Evolutionary conservation across 306 rosid species (phyloP), one percentile per base, ranked within the genome.

Genomic region (Adenanthera pavonina): DNA sequence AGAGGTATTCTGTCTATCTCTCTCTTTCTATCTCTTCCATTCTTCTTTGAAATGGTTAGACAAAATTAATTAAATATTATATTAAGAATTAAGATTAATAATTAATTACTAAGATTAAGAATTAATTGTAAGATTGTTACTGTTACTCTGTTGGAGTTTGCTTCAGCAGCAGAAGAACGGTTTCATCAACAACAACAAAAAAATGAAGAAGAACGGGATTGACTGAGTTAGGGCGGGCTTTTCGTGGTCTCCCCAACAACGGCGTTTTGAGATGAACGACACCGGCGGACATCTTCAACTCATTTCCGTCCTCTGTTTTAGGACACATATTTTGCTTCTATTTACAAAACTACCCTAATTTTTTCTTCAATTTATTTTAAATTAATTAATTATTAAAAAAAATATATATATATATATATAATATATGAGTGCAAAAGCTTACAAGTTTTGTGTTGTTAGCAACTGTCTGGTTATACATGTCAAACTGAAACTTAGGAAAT

Each of bases 161-260:
- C 69, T 38, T 33, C 8, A 51, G 84, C 69, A 35, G 81, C 69
- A 83, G 38, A 83, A 74, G 59, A 20, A 87, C 73, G 75, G 49
- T n/a, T n/a, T n/a, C n/a, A n/a, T n/a, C n/a, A n/a, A n/a, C n/a
- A n/a, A n/a, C n/a, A n/a, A n/a, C n/a, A n/a, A n/a, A n/a, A n/a
- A n/a, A n/a, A n/a, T n/a, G 81, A 72, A 83, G 38, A 83, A 74
- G 59, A 20, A 87, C 73, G 75, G 49, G 41, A 83, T 87, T 76
- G 74, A 78, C 34, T 52, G 77, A 14, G 65, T 0, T 25, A 54
- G 77, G 64, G 65, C 76, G 73, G 85, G 77, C 88, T 77, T 81
- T 86, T 88, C 94, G 95, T 88, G 97, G 82, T 84, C 80, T 91
- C 91, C 97, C 76, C 87, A 78, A 83, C 83, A 66, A 34, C 64